Base-by-base conservation (phyloP, 768 basidiomycete genomes). In the Kwoniella dendrophila region DNA sequence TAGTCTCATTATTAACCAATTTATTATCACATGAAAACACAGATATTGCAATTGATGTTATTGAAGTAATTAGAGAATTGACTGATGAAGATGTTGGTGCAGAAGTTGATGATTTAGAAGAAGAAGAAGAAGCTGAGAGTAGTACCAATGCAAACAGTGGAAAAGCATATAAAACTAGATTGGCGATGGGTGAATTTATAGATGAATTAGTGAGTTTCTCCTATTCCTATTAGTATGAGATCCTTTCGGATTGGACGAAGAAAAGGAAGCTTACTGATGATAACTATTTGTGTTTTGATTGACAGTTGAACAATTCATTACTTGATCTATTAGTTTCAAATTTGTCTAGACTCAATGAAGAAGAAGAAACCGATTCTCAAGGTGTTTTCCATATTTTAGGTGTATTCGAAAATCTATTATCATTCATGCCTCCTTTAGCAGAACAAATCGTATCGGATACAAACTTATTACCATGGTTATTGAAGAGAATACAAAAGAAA, bases 81-180 rank as follows among this genome's bases (percentile, higher is more conserved):
- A 95, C 93, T 0, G 96, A 99, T 68, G 96, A 98, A 79, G 95
- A 98, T 70, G 90, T 91, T 1, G 90, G 89, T 4, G 87, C 89
- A 49, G 90, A 88, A 70, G 85, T 75, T 1, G 86, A 85, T 26
- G 86, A 85, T 10, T 85, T 83, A 7, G 84, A 88, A 0, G 88
- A 88, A 24, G 79, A 77, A 29, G 81, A 81, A 5, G 85, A 85
- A 12, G 85, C n/a, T n/a, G n/a, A n/a, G n/a, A n/a, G n/a, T n/a
- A n/a, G 83, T 33, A 83, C 73, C n/a, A 80, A 47, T 27, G 47
- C 60, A 16, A 44, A 38, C 26, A 64, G 58, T 26, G 85, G 71
- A 34, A 67, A 86, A 62, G 82, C 82, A 29, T 80, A 84, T 22
- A 86, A 87, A 63, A 86, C 85, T 26, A 86, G 88, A 5, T 78